These are phyloP conservation scores for Elsinoe fawcettii DNA, from an alignment of 2,329 filamentous ascomycete genomes.

Conservation along the genomic window DNA sequence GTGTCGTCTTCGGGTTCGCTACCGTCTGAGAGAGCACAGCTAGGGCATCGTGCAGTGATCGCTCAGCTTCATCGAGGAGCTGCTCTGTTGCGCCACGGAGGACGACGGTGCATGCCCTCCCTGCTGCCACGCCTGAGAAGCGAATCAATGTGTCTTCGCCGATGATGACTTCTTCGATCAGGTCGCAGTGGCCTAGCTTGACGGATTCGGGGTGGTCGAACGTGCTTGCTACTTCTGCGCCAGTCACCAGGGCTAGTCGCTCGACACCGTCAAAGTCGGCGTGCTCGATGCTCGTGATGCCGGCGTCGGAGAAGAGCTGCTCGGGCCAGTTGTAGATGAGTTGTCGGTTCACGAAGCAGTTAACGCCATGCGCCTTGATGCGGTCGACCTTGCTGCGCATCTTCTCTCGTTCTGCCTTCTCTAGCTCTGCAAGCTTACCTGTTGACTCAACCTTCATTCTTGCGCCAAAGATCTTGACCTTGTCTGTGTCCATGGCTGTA, in stretches of 20 bases:
- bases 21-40: slow-evolving; percentile 96
- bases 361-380: slow-evolving; percentile 98
- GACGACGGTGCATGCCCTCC: slow-evolving; percentile 92
- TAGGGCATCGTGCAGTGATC: slow-evolving; percentile 89
- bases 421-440: slow-evolving; percentile 92
- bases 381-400: slow-evolving; percentile 99
- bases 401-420: slow-evolving; percentile 97
- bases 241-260: slow-evolving; percentile 86
- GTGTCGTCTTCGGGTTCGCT: slow-evolving; percentile 83
- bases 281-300: slow-evolving; percentile 97
- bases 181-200: slow-evolving; percentile 87
- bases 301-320: slow-evolving; percentile 94
- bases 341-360: slow-evolving; percentile 99
- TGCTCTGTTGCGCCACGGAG: slow-evolving; percentile 94
- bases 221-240: slow-evolving; percentile 93
- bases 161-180: slow-evolving; percentile 97
- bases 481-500: slow-evolving; percentile 98
- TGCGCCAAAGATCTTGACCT: slow-evolving; percentile 98
- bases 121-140: slow-evolving; percentile 91
- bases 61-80: slow-evolving; percentile 91
- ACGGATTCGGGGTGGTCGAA: slow-evolving; percentile 98
- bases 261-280: slow-evolving; percentile 98
- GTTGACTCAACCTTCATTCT: slow-evolving; percentile 94
- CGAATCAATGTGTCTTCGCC: slow-evolving; percentile 96
- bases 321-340: slow-evolving; percentile 99